These are phyloP conservation scores for Penicillium sp. DNA, from an alignment of 2,329 filamentous ascomycete species.

Conservation along the genomic window DNA sequence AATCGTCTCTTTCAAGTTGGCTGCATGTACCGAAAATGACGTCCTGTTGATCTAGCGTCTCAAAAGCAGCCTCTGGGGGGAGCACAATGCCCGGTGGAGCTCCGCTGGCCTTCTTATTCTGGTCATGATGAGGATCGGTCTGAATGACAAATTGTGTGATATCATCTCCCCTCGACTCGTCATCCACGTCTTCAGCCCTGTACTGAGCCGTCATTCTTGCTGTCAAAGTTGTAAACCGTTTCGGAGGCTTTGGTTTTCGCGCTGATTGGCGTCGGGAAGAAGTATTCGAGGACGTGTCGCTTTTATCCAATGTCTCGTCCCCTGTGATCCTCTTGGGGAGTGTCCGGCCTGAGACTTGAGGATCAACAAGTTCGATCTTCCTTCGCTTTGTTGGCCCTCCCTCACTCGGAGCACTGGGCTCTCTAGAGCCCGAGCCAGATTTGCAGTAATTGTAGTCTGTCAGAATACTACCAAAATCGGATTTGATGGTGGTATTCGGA, in stretches of 20 bases:
- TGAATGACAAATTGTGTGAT: slow-evolving; percentile 8
- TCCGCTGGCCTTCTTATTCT: slow-evolving; percentile 21
- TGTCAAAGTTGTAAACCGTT: slow-evolving; percentile 72
- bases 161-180: slow-evolving; percentile 6
- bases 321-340: slow-evolving; percentile 7
- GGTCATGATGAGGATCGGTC: slow-evolving; percentile 19
- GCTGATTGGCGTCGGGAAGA: slow-evolving; percentile 10
- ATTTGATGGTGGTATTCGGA: background rate
- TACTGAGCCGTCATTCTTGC: slow-evolving; percentile 70
- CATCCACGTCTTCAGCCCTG: slow-evolving; percentile 31
- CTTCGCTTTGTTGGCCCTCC: slow-evolving; percentile 33
- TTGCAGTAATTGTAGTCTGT: slow-evolving; percentile 38
- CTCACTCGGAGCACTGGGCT: slow-evolving; percentile 9
- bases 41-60: slow-evolving; percentile 62
- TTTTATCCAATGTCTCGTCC: slow-evolving; percentile 11
- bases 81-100: slow-evolving; percentile 53
- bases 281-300: slow-evolving; percentile 10
- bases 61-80: slow-evolving; percentile 63
- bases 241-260: slow-evolving; percentile 46
- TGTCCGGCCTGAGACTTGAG: slow-evolving; percentile 8
- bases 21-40: slow-evolving; percentile 84
- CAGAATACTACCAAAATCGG: slow-evolving; percentile 32
- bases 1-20: slow-evolving; percentile 68
- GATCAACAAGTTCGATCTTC: slow-evolving; percentile 32
- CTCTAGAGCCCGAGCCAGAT: slow-evolving; percentile 7